phyloP scores from a whole-genome alignment of 179 eudicot genomes.

The Amaranthus tricolor region DNA sequence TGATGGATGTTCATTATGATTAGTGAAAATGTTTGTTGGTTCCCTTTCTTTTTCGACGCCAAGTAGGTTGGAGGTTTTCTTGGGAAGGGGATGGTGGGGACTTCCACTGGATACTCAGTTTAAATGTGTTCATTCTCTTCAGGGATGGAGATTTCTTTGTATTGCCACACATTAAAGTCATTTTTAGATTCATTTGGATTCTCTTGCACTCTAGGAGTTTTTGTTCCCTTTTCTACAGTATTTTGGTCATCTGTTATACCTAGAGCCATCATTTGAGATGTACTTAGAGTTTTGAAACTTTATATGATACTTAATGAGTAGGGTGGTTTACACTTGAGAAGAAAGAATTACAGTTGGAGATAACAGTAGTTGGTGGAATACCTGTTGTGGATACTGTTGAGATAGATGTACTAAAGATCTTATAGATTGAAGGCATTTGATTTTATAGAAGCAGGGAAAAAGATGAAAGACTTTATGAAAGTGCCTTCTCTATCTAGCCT shows the following conservation, averaged over 20 bases:
- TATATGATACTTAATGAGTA: not conserved
- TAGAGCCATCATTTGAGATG: not conserved
- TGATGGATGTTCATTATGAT: not conserved
- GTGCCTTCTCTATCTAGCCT: not conserved
- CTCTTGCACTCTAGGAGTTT: not conserved
- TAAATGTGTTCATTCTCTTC: not conserved
- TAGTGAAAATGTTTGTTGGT: not conserved
- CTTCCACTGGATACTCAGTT: not conserved
- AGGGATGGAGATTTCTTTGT: not conserved
- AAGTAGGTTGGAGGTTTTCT: too few relatives aligned
- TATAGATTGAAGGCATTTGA: not conserved
- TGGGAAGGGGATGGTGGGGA: not conserved
- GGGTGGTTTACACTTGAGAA: not conserved
- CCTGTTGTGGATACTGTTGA: not conserved
- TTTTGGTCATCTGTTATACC: not conserved
- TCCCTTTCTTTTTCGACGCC: not conserved
- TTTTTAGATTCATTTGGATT: not conserved
- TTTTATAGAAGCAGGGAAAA: not conserved
- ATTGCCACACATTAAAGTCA: not conserved
- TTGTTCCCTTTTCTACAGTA: not conserved
- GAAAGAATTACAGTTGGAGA: not conserved
- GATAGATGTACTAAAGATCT: not conserved
- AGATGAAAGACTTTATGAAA: not conserved
- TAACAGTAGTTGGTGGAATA: not conserved
- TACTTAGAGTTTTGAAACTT: not conserved